Evolutionary conservation across 805 yeast species (phyloP), one percentile per base, ranked within the genome.

Genomic region (Ogataea nonfermentans): DNA sequence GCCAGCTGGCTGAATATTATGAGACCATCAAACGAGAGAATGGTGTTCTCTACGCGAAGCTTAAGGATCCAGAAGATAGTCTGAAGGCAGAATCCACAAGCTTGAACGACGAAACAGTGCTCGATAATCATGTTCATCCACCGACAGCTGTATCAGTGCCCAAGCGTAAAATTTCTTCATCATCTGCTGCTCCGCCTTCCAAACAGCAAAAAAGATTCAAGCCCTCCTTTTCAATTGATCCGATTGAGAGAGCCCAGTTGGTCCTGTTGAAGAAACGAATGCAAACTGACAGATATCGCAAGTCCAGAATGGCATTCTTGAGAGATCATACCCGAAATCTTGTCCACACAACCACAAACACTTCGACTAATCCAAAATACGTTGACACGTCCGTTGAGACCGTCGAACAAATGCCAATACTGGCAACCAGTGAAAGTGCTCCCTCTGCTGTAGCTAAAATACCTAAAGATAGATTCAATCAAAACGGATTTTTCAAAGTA

Each of bases 201-300:
- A 36, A 30, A 9, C 29, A 7, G 26, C 30, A 16, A 19, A 29
- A 28, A 19, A 37, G 27, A 9, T 20, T 31, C 17, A 10, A 22
- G 5, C 31, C 37, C 3, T 28, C 43, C 14, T 47, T 55, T 12
- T 47, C 46, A 16, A 46, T 53, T n/a, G 62, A 63, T 36, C 65
- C 66, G 9, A 26, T 57, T 10, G 65, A 61, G 34, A 48, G 67
- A 30, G 58, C 66, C 3, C 53, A 56, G 28, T 41, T 63, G 25
- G 53, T 63, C 24, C 52, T 55, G 19, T 38, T 63, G 24, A 61
- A 62, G 30, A 61, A 54, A 37, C 49, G 61, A 49, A 57, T 62
- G 77, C 76, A 46, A 64, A 54, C 36, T 57, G 74, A 40, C 67
- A 70, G 53, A 63, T 70, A 60, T 64, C 74, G 59, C 66, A 71